Evolutionary conservation across 1,284 basidiomycete species (phyloP).

Genomic region (Apiotrichum domesticum): DNA sequence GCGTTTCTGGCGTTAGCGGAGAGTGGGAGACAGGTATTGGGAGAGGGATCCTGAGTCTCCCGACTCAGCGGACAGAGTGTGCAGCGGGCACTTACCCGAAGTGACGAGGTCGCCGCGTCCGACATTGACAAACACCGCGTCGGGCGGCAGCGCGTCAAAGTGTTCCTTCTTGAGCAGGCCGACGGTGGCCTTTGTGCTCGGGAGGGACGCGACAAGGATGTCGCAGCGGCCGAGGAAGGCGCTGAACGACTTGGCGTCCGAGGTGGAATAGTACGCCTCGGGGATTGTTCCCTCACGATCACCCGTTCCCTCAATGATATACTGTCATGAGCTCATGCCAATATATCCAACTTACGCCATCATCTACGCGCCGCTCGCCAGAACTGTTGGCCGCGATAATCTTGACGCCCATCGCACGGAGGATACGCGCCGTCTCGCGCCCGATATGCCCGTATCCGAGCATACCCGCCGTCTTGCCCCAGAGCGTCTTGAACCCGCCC

Average conservation of each 20-base stretch:
- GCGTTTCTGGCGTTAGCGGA: not conserved
- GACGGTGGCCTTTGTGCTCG: conserved; percentile 36
- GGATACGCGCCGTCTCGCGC: conserved; percentile 40
- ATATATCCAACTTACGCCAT: conserved; percentile 18
- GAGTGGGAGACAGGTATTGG: too few species aligned
- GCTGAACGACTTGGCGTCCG: conserved; percentile 31
- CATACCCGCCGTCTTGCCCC: conserved; percentile 14
- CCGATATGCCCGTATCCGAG: conserved; percentile 35
- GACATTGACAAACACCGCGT: conserved; percentile 45
- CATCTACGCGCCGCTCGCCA: conserved; percentile 32
- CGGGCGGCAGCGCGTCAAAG: conserved; percentile 29
- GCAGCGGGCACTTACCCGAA: conserved; percentile 23
- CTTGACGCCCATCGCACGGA: conserved; percentile 35
- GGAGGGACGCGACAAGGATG: conserved; percentile 41
- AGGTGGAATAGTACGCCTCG: conserved; percentile 34
- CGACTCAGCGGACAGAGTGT: too few species aligned
- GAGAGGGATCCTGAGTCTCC: too few species aligned
- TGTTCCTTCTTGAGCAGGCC: conserved; percentile 31
- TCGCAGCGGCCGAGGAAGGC: conserved; percentile 34
- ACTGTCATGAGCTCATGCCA: conserved; percentile 10
- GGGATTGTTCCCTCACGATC: conserved; percentile 40
- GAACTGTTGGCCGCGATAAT: conserved; percentile 45
- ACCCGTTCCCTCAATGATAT: conserved; percentile 43
- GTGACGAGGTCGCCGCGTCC: conserved; percentile 43
- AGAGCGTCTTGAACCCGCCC: conserved; percentile 7